These are phyloP conservation scores for Fennellomyces sp. DNA, from an alignment of 371 early-diverging fungal species.

Conservation along the genomic window DNA sequence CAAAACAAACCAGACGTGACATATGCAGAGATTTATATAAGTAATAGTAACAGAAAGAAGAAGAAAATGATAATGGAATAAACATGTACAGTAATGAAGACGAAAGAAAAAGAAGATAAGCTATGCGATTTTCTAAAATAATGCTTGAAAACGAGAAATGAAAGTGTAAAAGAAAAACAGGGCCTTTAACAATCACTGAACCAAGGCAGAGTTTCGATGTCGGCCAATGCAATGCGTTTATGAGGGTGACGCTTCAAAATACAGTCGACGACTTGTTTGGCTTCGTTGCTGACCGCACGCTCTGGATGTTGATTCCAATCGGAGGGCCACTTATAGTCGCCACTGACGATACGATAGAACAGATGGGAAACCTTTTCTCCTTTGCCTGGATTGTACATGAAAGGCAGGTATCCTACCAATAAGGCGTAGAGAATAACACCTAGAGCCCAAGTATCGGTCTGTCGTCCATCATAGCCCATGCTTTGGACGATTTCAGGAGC, in stretches of 20 bases:
- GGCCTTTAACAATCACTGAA: not conserved
- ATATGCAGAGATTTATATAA: too few species aligned
- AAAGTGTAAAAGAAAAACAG: not conserved
- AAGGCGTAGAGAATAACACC: slow-evolving; percentile 75
- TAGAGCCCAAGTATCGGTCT: slow-evolving; percentile 74
- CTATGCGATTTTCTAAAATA: too few species aligned
- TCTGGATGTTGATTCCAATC: slow-evolving; percentile 18
- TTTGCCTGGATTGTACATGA: slow-evolving; percentile 43
- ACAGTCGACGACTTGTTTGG: slow-evolving; percentile 38
- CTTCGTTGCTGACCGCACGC: slow-evolving; percentile 21
- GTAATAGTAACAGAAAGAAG: too few species aligned
- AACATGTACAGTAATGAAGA: too few species aligned
- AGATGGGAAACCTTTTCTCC: slow-evolving; percentile 47
- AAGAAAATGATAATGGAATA: too few species aligned
- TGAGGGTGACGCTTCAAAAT: slow-evolving; percentile 43
- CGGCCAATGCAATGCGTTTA: slow-evolving; percentile 32
- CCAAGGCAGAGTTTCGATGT: slow-evolving; percentile 42
- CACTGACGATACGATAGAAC: slow-evolving; percentile 50
- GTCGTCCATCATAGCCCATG: slow-evolving; percentile 64
- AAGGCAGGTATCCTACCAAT: slow-evolving; percentile 58
- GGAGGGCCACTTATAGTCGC: slow-evolving; percentile 48
- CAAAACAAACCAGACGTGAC: too few species aligned
- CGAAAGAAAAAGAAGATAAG: too few species aligned
- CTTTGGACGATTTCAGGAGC: slow-evolving; percentile 83
- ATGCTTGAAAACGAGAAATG: not conserved